Conservation (phyloP, 129 eudicot genomes). For the Silybum marianum region DNA sequence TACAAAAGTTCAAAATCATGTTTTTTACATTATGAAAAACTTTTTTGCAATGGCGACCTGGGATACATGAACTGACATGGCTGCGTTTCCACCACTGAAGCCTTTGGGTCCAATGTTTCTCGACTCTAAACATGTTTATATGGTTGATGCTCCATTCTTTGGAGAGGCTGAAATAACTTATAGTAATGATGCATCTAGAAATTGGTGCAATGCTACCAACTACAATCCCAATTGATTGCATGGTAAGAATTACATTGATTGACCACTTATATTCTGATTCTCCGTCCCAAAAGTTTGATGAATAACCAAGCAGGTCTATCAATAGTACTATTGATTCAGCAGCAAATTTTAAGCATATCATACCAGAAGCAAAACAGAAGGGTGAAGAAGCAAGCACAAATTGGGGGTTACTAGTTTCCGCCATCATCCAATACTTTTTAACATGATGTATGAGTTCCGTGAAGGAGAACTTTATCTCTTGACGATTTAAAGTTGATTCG, state of each 20-base stretch:
- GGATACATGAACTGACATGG: slow-evolving; percentile 1
- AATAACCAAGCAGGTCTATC: neutral
- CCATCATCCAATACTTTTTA: slow-evolving; percentile 30
- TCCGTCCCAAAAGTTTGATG: neutral
- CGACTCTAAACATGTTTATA: slow-evolving; percentile 6
- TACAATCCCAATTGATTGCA: neutral
- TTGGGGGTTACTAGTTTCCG: slow-evolving; percentile 22
- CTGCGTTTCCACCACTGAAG: slow-evolving; percentile 26
- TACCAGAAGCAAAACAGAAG: slow-evolving; percentile 10
- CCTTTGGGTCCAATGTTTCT: slow-evolving; percentile 29
- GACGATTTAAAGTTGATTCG: neutral
- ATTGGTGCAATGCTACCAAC: slow-evolving; percentile 1
- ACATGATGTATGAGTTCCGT: neutral
- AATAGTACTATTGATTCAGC: neutral
- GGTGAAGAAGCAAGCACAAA: slow-evolving; percentile 26
- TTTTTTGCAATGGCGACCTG: slow-evolving; percentile 12
- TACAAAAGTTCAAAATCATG: slow-evolving; percentile 9
- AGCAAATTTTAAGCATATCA: neutral
- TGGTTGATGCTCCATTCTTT: neutral
- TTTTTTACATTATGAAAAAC: slow-evolving; percentile 6
- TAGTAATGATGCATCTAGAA: slow-evolving; percentile 15
- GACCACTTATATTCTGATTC: slow-evolving; percentile 10
- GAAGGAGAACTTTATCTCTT: neutral
- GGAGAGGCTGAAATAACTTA: slow-evolving; percentile 7
- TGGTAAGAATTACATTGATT: neutral